These are phyloP conservation scores for Russula emetica DNA, from an alignment of 768 basidiomycete species.

Conservation along the genomic window DNA sequence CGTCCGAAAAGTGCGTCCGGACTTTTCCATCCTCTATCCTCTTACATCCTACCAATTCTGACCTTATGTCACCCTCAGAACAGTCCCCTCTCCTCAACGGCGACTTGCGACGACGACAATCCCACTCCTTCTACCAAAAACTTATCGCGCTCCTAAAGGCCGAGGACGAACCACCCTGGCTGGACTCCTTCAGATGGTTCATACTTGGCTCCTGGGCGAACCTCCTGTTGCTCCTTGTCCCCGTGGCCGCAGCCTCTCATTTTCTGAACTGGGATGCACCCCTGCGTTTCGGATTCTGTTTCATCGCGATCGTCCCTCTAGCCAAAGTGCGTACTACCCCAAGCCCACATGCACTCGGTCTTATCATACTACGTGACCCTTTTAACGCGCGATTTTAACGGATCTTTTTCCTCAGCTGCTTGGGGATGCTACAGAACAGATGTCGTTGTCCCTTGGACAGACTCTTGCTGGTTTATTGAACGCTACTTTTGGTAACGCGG, in stretches of 20 bases:
- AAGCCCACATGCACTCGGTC: too few relatives aligned
- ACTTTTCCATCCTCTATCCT: too few relatives aligned
- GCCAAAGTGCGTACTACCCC: constrained; percentile 57
- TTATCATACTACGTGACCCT: background rate
- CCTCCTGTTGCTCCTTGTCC: constrained; percentile 73
- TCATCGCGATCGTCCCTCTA: constrained; percentile 80
- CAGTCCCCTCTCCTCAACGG: constrained; percentile 28
- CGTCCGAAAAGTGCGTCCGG: background rate
- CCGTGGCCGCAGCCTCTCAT: constrained; percentile 63
- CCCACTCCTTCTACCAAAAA: constrained; percentile 37
- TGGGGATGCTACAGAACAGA: constrained; percentile 78
- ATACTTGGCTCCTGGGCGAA: constrained; percentile 68
- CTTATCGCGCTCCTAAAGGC: constrained; percentile 44
- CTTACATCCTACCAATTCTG: too few relatives aligned
- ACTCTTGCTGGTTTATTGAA: constrained; percentile 85
- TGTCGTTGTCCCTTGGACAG: constrained; percentile 73
- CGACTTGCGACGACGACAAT: constrained; percentile 42
- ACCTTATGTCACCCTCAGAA: constrained; percentile 21
- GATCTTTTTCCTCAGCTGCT: constrained; percentile 47
- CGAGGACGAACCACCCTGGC: constrained; percentile 63
- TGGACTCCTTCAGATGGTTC: constrained; percentile 54
- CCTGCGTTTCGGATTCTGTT: constrained; percentile 68
- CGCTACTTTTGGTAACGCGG: constrained; percentile 78
- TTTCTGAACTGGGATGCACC: constrained; percentile 70
- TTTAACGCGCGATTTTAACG: background rate